phyloP scores from a whole-genome alignment of 345 rosid species.

The Acer yangbiense region DNA sequence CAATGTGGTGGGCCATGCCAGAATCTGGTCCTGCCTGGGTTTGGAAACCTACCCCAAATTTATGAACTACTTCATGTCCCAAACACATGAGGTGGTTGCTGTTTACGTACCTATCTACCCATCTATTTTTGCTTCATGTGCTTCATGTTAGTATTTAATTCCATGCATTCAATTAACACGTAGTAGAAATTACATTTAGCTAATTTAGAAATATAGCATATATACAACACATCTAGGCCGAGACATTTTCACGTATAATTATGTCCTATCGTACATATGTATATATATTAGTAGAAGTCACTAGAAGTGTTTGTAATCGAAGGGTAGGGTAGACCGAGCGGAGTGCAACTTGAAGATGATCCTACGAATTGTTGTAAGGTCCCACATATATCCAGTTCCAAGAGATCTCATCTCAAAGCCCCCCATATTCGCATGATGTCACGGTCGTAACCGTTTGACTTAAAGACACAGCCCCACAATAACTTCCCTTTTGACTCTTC shows the following conservation, averaged over 20 bases:
- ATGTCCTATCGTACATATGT: too few species aligned
- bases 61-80: constrained; percentile 38
- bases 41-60: constrained; percentile 38
- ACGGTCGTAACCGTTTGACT: constrained; percentile 62
- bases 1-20: neutral
- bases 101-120: constrained; percentile 14
- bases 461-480: constrained; percentile 19
- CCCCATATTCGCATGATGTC: constrained; percentile 51
- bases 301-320: neutral
- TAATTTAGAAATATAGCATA: too few species aligned
- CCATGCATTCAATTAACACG: too few species aligned
- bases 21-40: constrained; percentile 34
- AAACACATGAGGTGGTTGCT: constrained; percentile 21
- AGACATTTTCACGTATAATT: too few species aligned
- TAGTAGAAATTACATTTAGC: too few species aligned
- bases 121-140: neutral
- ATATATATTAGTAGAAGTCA: neutral
- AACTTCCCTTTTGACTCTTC: constrained; percentile 23
- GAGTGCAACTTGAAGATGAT: neutral
- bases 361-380: neutral
- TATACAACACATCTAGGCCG: too few species aligned
- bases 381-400: constrained; percentile 1
- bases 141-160: too few species aligned
- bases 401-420: constrained; percentile 9
- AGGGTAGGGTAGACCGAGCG: neutral